Evolutionary conservation across 2,329 filamentous ascomycete genomes (phyloP).

Genomic region (Pseudogymnoascus sp.): DNA sequence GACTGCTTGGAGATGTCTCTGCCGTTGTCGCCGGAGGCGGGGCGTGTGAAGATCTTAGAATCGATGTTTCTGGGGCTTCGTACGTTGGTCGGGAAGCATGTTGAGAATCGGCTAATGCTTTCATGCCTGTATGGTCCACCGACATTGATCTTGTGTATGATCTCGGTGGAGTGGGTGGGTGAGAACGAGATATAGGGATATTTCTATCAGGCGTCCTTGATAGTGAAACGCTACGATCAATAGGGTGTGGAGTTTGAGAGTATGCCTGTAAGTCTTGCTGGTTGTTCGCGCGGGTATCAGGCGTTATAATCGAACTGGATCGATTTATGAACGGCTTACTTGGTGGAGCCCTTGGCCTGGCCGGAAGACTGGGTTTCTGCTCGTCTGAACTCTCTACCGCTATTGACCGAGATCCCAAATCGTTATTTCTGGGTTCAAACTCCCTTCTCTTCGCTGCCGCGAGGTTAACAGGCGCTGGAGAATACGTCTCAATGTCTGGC

Average conservation of each 20-base stretch:
- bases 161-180: conserved; percentile 35
- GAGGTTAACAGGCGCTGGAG: not conserved
- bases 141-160: conserved; percentile 42
- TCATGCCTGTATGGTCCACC: conserved; percentile 33
- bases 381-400: not conserved
- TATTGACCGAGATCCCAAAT: not conserved
- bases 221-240: conserved; percentile 10
- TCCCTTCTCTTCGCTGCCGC: not conserved
- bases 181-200: conserved; percentile 39
- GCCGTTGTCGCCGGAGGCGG: not conserved
- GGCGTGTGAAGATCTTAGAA: not conserved
- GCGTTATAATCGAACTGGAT: not conserved
- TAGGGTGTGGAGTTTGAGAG: not conserved
- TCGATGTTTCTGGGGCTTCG: not conserved
- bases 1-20: not conserved
- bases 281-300: not conserved
- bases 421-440: not conserved
- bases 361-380: not conserved
- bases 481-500: not conserved
- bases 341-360: not conserved
- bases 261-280: not conserved
- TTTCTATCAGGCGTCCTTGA: conserved; percentile 36
- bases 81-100: not conserved
- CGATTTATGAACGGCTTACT: not conserved
- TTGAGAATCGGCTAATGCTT: not conserved